These are phyloP conservation scores for Amanita jacksonii DNA, from an alignment of 768 basidiomycete genomes.

Conservation along the genomic window DNA sequence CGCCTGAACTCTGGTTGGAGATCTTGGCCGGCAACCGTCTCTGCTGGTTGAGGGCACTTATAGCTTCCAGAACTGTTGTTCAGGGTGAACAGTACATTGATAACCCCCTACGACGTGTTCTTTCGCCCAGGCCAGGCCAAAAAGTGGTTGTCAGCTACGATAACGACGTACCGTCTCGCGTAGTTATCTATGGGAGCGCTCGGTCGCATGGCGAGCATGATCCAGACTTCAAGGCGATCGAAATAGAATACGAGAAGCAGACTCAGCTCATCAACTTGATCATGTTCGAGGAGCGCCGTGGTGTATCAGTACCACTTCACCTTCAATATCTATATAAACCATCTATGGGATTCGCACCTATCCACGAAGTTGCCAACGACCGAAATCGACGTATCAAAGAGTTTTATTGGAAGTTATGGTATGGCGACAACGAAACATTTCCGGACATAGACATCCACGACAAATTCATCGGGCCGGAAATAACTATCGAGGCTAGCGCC, in stretches of 20 bases:
- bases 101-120: slow-evolving; percentile 82
- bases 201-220: slow-evolving; percentile 74
- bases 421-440: slow-evolving; percentile 73
- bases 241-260: slow-evolving; percentile 49
- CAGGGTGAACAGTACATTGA: slow-evolving; percentile 81
- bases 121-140: slow-evolving; percentile 75
- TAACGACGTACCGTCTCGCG: slow-evolving; percentile 39
- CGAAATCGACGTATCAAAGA: slow-evolving; percentile 90
- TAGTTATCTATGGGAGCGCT: slow-evolving; percentile 67
- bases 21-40: slow-evolving; percentile 73
- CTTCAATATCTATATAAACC: slow-evolving; percentile 85
- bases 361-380: slow-evolving; percentile 78
- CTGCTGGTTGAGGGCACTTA: slow-evolving; percentile 79
- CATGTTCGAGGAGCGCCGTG: slow-evolving; percentile 76
- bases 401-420: slow-evolving; percentile 99
- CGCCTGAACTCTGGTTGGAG: slow-evolving; percentile 70
- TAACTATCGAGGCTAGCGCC: slow-evolving; percentile 63
- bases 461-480: slow-evolving; percentile 80
- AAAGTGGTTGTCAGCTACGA: slow-evolving; percentile 54
- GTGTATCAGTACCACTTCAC: slow-evolving; percentile 65
- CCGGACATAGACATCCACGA: slow-evolving; percentile 75
- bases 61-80: slow-evolving; percentile 74
- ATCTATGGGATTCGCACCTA: slow-evolving; percentile 80
- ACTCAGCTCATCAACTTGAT: slow-evolving; percentile 57
- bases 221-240: slow-evolving; percentile 71